Evolutionary conservation across 179 eudicot species (phyloP), one percentile per base, ranked within the genome.

Genomic region (Beta lomatogona): DNA sequence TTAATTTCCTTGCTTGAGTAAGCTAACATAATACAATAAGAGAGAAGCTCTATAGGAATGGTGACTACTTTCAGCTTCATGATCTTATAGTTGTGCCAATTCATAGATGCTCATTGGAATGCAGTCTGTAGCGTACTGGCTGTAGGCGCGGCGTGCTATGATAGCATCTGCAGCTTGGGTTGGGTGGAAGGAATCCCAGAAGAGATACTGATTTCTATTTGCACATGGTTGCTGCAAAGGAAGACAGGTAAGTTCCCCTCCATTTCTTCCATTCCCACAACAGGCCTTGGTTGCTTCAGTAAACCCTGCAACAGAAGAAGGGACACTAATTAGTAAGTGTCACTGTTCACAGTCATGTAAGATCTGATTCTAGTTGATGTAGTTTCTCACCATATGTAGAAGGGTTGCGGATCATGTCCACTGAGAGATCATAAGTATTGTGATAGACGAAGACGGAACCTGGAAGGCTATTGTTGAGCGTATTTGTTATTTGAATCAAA

Each of bases 161-260:
- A 86, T 82, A 53, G 87, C 90, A 77, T 84, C 86, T 28, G 82
- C 85, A 9, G 89, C 90, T 84, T 88, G 89, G 44, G 87, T 88
- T 25, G 90, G 90, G 79, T 88, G 90, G 86, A 76, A 88, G n/a
- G 89, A 80, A 84, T 88, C 90, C 90, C 90, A 88, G 65, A 88
- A 88, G 36, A 84, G 63, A 58, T 78, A 82, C 84, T 80, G 72
- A 76, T 86, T 71, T 86, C 90, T 84, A 71, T 83, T 73, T 55
- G 57, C 59, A 79, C 90, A 88, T 60, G 89, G 90, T 58, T 58
- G 79, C 86, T 86, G 88, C 65, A 80, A 67, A 71, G 90, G 90
- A 73, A 88, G 88, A 61, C 90, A 88, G 55, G 89, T 86, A 28
- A 88, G 48, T 75, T 88, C 82, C 45, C 90, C 90, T 82, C 88